Evolutionary conservation across 768 basidiomycete species (phyloP), one percentile per base, ranked within the genome.

Genomic region (Albatrellus ellisii): DNA sequence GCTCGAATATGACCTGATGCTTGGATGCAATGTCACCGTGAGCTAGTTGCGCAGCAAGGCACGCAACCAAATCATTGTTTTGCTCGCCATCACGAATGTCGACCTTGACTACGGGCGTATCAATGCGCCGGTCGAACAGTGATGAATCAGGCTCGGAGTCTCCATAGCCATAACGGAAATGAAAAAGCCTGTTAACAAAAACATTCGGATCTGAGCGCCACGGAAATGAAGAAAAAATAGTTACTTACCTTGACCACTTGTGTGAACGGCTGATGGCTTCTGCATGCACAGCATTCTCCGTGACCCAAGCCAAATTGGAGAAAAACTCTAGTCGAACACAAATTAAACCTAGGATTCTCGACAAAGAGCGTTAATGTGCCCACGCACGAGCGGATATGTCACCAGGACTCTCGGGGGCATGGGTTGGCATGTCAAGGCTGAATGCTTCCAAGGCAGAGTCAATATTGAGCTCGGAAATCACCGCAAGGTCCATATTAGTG

Each of bases 401-500:
- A 5, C 66, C 70, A 0, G 68, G 67, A 1, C 53, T 53, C 7
- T 64, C 59, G 2, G 49, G 36, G 4, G 54, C 63, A 41, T 41
- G 62, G 36, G 49, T 63, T 48, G 63, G 66, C 4, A 65, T 57
- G 11, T 57, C 56, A 4, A 71, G 64, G 3, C 62, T 54, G 41
- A 79, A 65, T 0, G 67, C 67, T 2, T 65, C 58, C 20, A 81
- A 56, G 4, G 68, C 59, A 9, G 68, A 63, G 25, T 69, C 69
- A 29, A 75, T 70, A 25, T 70, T 65, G 17, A 85, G 66, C 27
- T 73, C 68, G 26, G 69, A 66, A 9, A 83, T 52, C 11, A 69
- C 63, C 4, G 74, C 79, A 9, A 81, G 61, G 48, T 86, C 82
- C 64, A 86, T 69, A 49, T 81, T 72, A 2, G 73, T 70, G 54